These are phyloP conservation scores for Pterocarpus macrocarpus DNA, from an alignment of 306 rosid genomes.

Conservation along the genomic window DNA sequence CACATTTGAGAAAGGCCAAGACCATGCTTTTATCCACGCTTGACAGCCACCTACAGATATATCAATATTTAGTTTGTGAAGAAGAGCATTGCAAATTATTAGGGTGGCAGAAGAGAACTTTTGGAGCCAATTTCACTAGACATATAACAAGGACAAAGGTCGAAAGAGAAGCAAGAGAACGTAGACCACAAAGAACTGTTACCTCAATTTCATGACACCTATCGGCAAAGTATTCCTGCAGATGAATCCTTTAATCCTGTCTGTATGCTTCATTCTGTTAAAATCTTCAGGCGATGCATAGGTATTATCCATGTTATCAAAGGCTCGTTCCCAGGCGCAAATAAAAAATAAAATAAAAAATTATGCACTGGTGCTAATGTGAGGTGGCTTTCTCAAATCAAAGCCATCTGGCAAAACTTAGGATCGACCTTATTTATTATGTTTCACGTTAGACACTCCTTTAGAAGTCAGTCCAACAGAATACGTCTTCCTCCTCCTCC, in stretches of 20 bases:
- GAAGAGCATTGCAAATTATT: not conserved
- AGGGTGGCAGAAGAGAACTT: not conserved
- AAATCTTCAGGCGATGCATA: constrained; percentile 93
- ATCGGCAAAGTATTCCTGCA: constrained; percentile 80
- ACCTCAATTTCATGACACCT: constrained; percentile 94
- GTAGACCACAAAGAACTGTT: constrained; percentile 41
- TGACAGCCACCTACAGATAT: constrained; percentile 72
- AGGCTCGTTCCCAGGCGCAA: too few relatives aligned
- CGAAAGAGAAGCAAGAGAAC: constrained; percentile 3
- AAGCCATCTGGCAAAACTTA: too few relatives aligned
- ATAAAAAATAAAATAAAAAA: too few relatives aligned
- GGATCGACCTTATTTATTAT: too few relatives aligned
- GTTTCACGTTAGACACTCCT: too few relatives aligned
- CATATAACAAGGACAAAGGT: not conserved
- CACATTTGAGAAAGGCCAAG: constrained; percentile 98
- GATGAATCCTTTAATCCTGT: constrained; percentile 66
- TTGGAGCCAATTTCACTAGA: constrained; percentile 3
- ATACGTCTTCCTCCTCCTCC: too few relatives aligned
- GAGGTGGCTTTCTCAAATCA: too few relatives aligned
- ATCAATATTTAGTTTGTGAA: constrained; percentile 15
- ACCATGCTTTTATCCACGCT: constrained; percentile 83
- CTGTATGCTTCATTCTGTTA: constrained; percentile 59
- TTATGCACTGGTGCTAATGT: too few relatives aligned
- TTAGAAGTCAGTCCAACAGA: too few relatives aligned
- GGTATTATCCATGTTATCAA: constrained; percentile 63